These are phyloP conservation scores for Cordyceps farinosa DNA, from an alignment of 2,329 filamentous ascomycete genomes.

Conservation along the genomic window DNA sequence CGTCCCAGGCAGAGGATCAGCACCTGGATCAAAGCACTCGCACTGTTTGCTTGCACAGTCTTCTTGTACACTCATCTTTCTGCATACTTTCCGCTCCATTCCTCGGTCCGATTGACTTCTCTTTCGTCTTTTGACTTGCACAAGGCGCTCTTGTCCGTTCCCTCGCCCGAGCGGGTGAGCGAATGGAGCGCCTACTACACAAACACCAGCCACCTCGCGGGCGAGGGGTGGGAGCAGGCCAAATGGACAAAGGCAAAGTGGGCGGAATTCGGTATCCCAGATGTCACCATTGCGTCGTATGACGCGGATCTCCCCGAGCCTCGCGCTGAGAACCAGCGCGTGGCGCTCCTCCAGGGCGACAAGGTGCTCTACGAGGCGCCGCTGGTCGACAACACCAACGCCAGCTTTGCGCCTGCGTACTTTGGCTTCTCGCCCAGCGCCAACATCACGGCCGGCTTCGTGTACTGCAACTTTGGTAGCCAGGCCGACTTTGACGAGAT, in stretches of 20 bases:
- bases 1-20: not conserved
- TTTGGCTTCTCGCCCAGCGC: slow-evolving; percentile 3
- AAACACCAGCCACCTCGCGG: slow-evolving; percentile 37
- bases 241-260: slow-evolving; percentile 39
- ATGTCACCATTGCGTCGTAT: slow-evolving; percentile 21
- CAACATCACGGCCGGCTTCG: not conserved
- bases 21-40: not conserved
- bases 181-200: slow-evolving; percentile 39
- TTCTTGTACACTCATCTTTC: not conserved
- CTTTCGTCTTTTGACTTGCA: not conserved
- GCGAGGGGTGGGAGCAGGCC: slow-evolving; percentile 34
- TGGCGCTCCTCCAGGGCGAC: not conserved
- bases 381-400: slow-evolving; percentile 9
- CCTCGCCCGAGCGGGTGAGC: not conserved
- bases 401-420: slow-evolving; percentile 6
- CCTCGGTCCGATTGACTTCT: not conserved
- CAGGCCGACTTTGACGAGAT: slow-evolving; percentile 10
- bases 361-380: slow-evolving; percentile 9
- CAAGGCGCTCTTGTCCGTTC: not conserved
- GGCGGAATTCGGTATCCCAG: slow-evolving; percentile 29
- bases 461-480: slow-evolving; percentile 12
- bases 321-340: slow-evolving; percentile 35
- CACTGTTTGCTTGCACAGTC: not conserved
- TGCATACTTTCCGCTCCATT: not conserved
- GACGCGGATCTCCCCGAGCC: slow-evolving; percentile 42